Evolutionary conservation across 495 filamentous ascomycete species (phyloP), one percentile per base, ranked within the genome.

Genomic region (Chaetomium cochliodes): DNA sequence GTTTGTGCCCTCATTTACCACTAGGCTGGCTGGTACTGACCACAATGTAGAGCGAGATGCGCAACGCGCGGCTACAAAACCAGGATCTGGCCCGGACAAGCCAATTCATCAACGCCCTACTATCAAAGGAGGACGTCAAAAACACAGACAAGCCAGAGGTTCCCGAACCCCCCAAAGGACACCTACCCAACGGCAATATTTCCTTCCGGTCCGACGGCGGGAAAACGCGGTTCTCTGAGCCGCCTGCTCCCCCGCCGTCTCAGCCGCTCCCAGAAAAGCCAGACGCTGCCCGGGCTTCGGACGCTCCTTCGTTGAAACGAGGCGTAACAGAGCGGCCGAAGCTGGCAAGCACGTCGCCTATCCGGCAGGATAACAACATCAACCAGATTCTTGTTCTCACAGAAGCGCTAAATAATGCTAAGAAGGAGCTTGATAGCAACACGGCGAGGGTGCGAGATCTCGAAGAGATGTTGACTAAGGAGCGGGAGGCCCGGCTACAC

Each of bases 191-290:
- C 52, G 78, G 76, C 15, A 73, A 73, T 58, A 66, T 74, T 28
- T 76, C 83, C 11, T 82, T 84, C 69, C 74, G 79, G 44, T 77
- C 78, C 16, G 80, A 84, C 83, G 81, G 65, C 23, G 77, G 86
- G 72, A 84, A 90, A 76, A 72, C 85, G 74, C 74, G 90, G 51
- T 97, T 96, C 65, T 93, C 90, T 3, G 92, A 96, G 62, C 93
- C 92, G 22, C 92, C 92, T 11, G 90, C 92, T 20, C 94, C 93
- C 30, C 92, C 94, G 18, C 93, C 93, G 15, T 90, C 93, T 70
- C 92, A 96, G 69, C 91, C 93, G 18, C 78, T 97, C 0, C 92
- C 92, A 7, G 92, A 96, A 69, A 96, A 96, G 72, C 92, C 92
- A 2, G 90, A 94, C 76, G 83, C 85, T 47, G 79, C 82, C 55